Base-by-base conservation (phyloP, 2,329 filamentous ascomycete species). In the Sporothrix pseudoabietina region DNA sequence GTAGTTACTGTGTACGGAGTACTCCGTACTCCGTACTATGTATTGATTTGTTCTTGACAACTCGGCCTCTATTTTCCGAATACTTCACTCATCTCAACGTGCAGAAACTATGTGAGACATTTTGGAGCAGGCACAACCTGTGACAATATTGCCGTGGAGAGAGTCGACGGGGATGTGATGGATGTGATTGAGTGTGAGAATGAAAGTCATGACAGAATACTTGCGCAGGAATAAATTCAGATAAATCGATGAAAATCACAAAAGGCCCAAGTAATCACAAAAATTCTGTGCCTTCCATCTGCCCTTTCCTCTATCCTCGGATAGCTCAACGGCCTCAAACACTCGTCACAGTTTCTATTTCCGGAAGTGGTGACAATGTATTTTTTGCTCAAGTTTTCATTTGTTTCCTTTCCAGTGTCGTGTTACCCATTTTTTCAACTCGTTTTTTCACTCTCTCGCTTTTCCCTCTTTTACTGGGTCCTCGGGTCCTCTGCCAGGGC, bases 21-120 rank as follows among this genome's bases (percentile, higher is more conserved):
- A 26, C 26, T 26, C 26, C 26, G 26, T 26, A 26, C 26, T 26
- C 26, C 26, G 26, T 26, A 2, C 26, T 26, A 2, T 26, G 26
- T 44, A 12, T 9, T 9, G 22, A 12, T 7, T 3, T 19, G 10
- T 47, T 2, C 39, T 49, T 49, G 44, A 41, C 35, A 12, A 41
- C 59, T 41, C 61, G 22, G 39, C 61, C 35, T 66, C 61, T 39
- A 12, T 66, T 2, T 19, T 22, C 59, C 39, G 61, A 10, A 10
- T 47, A 2, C 9, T 55, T 14, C 26, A 10, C 19, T 54, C 61
- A 65, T 65, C 61, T 65, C 39, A 41, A 26, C 35, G 30, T 61
- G 57, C 32, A 61, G 57, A 49, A 12, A 41, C 57, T 6, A 47
- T 30, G 59, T 66, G 61, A 66, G 61, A 65, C 59, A 65, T 65